Evolutionary conservation across 177 flowering plant species (phyloP), one percentile per base, ranked within the genome.

Genomic region (Vitis hybrid): DNA sequence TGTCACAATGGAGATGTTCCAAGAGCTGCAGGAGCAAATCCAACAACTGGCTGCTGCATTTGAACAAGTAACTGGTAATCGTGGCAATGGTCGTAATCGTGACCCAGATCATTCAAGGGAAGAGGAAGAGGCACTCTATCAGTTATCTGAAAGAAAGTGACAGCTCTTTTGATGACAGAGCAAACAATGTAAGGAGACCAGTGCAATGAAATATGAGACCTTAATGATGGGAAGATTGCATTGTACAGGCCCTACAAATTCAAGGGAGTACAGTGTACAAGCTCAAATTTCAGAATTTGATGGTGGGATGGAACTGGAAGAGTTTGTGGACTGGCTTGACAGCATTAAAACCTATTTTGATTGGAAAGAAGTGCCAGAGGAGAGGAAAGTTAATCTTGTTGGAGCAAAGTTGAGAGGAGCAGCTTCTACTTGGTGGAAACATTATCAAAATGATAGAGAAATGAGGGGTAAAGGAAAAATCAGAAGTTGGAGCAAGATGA

Each of bases 281-380:
- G 17, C 15, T 45, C 51, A 62, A 6, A 62, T 62, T 14, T 12
- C 10, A 13, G 51, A 62, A 13, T 34, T 62, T 62, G 50, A 32
- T 62, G 65, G 65, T 32, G 13, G 39, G 14, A 26, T 62, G 18
- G 50, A 62, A n/a, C 6, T 17, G 8, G 65, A 62, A 62, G 51
- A 34, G 15, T 62, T 62, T 32, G 18, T 62, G 18, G 51, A 32
- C 50, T 62, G 21, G 65, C 14, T 62, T 5, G 65, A 15, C 19
- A 62, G 14, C 50, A 62, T 34, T 12, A 8, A 14, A 13, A 62
- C 21, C 1, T 62, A 62, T 62, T 62, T 62, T 62, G 65, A 62
- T n/a, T 34, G 50, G 19, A 32, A 26, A 62, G 13, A 62, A 34
- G n/a, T 62, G 48, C 6, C 8, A 12, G 64, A 62, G 23, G 49